Conservation (phyloP, 23 red algal species). For the Gracilaria domingensis region DNA sequence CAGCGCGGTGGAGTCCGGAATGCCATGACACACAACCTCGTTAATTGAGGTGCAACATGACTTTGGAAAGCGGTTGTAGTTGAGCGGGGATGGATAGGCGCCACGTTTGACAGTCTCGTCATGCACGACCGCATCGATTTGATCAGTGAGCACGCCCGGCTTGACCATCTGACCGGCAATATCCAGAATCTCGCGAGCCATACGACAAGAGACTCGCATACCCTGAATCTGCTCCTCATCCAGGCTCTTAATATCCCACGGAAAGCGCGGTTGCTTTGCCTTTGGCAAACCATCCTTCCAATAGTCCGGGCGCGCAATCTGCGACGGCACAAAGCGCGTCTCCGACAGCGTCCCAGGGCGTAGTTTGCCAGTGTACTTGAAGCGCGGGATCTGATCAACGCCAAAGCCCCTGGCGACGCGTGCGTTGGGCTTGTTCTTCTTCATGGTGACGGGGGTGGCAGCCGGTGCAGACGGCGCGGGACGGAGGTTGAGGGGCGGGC, state of each 20-base stretch:
- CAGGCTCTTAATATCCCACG: slow-evolving; percentile 91
- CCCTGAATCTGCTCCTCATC: slow-evolving; percentile 73
- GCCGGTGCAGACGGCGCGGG: not conserved
- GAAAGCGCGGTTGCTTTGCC: slow-evolving; percentile 41
- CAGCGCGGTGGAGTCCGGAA: slow-evolving; percentile 81
- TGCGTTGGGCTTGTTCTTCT: slow-evolving; percentile 41
- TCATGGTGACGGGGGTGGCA: slow-evolving; percentile 7
- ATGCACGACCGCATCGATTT: slow-evolving; percentile 97
- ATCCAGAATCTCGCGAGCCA: slow-evolving; percentile 96
- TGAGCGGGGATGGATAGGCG: slow-evolving; percentile 95
- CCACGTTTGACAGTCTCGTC: slow-evolving; percentile 76
- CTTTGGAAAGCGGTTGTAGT: slow-evolving; percentile 97
- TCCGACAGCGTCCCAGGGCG: slow-evolving; percentile 82
- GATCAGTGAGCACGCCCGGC: slow-evolving; percentile 88
- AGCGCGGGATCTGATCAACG: slow-evolving; percentile 42
- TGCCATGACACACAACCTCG: slow-evolving; percentile 98
- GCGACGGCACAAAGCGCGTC: slow-evolving; percentile 66
- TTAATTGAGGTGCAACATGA: slow-evolving; percentile 98
- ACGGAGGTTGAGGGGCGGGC: not conserved
- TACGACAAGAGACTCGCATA: slow-evolving; percentile 79
- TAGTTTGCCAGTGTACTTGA: slow-evolving; percentile 81
- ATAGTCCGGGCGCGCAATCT: slow-evolving; percentile 87
- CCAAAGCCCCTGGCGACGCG: slow-evolving; percentile 28
- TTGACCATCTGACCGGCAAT: slow-evolving; percentile 74
- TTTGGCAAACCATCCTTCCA: slow-evolving; percentile 59